Percentiles rank a stretch among this genome's conserved stretches.
Evolutionary conservation across 2,329 filamentous ascomycete species (phyloP).

Genomic region (Penicillium glabrum): DNA sequence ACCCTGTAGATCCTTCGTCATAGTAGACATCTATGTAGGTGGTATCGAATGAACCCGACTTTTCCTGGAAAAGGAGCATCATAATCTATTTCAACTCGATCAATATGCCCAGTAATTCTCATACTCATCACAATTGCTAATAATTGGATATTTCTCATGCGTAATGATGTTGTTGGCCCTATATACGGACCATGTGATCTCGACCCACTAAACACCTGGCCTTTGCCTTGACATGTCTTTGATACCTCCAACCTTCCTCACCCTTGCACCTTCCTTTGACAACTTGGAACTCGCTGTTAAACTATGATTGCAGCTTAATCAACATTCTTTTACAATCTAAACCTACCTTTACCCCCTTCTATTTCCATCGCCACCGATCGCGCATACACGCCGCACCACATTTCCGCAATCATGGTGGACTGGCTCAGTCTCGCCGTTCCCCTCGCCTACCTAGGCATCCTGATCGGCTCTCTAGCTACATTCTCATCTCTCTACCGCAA

Average conservation of each 20-base stretch:
- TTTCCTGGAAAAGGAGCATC: not conserved
- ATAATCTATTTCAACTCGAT: not conserved
- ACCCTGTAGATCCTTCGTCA: not conserved
- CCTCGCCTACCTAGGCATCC: slow-evolving; percentile 83
- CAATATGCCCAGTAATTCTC: not conserved
- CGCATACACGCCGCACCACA: slow-evolving; percentile 11
- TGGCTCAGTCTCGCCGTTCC: slow-evolving; percentile 86
- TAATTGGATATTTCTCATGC: not conserved
- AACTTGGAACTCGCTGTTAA: not conserved
- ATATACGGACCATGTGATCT: slow-evolving; percentile 23
- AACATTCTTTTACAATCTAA: not conserved
- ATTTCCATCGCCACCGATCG: not conserved
- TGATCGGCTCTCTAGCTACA: slow-evolving; percentile 82
- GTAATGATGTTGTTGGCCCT: not conserved
- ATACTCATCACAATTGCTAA: not conserved
- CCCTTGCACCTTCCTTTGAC: not conserved
- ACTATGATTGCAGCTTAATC: slow-evolving; percentile 14
- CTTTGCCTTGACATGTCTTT: slow-evolving; percentile 18
- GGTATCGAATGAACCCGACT: not conserved
- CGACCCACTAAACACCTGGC: slow-evolving; percentile 30
- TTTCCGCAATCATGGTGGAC: slow-evolving; percentile 51
- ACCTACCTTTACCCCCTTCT: not conserved
- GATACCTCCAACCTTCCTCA: slow-evolving; percentile 7
- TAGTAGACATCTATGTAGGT: not conserved
- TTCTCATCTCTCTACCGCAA: slow-evolving; percentile 94